A percentile compares a stretch with the other conserved stretches of the same genome.
phyloP scores from a whole-genome alignment of 2,329 filamentous ascomycete genomes.

The Exophiala calicioides region DNA sequence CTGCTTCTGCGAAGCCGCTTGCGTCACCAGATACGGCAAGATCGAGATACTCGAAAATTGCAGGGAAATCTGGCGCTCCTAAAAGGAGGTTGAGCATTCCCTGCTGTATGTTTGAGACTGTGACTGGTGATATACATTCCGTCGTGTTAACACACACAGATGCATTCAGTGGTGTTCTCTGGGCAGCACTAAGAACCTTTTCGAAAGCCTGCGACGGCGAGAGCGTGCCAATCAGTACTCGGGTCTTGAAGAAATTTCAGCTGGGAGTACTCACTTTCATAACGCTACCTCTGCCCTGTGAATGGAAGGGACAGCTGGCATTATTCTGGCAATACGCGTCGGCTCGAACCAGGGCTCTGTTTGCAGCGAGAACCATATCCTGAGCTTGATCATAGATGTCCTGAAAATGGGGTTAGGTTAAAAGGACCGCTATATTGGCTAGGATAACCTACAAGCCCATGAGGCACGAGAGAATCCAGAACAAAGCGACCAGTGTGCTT shows the following conservation, averaged over 20 bases:
- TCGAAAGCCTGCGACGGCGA: background rate
- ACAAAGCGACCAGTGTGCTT: slow-evolving; percentile 5
- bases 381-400: background rate
- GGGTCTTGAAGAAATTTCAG: too few species aligned
- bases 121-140: background rate
- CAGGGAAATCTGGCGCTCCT: slow-evolving; percentile 3
- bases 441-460: slow-evolving; percentile 5
- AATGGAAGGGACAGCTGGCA: slow-evolving; percentile 2
- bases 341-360: slow-evolving; percentile 5
- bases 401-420: background rate
- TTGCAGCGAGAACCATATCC: slow-evolving; percentile 2
- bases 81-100: background rate
- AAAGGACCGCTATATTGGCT: background rate
- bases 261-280: too few species aligned
- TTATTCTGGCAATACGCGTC: slow-evolving; percentile 16
- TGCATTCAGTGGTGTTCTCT: background rate
- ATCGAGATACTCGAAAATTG: background rate
- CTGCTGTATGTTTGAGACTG: background rate
- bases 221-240: background rate
- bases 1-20: background rate
- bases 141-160: background rate
- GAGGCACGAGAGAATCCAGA: slow-evolving; percentile 6
- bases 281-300: slow-evolving; percentile 7
- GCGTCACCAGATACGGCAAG: background rate
- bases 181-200: background rate